Conservation (phyloP, 2,329 filamentous ascomycete species). For the Cryphonectria parasitica region DNA sequence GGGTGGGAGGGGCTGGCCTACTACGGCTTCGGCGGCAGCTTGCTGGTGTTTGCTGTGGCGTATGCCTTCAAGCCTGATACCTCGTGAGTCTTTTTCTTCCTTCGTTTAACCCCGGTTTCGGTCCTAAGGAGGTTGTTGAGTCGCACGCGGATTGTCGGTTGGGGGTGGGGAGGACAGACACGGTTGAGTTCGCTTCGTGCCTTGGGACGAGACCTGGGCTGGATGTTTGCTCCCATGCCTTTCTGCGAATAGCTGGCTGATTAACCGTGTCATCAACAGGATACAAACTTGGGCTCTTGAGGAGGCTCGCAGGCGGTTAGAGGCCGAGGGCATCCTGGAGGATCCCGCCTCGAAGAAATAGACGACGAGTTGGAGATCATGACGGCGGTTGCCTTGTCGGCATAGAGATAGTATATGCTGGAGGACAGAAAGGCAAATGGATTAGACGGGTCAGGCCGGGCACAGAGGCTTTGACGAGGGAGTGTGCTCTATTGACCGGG, state of each 20-base stretch:
- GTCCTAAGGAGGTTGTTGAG: not conserved
- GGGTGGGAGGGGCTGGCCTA: slow-evolving; percentile 91
- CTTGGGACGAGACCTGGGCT: not conserved
- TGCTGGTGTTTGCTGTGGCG: slow-evolving; percentile 74
- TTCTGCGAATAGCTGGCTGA: not conserved
- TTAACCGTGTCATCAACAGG: slow-evolving; percentile 54
- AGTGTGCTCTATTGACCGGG: slow-evolving; percentile 16
- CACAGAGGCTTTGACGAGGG: slow-evolving; percentile 12
- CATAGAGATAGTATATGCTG: slow-evolving; percentile 5
- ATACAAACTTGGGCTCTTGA: slow-evolving; percentile 99
- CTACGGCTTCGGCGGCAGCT: slow-evolving; percentile 80
- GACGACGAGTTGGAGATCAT: slow-evolving; percentile 19
- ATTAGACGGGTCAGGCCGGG: not conserved
- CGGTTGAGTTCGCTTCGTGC: not conserved
- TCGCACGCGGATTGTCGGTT: not conserved
- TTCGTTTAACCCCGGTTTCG: slow-evolving; percentile 12
- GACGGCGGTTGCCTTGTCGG: slow-evolving; percentile 4
- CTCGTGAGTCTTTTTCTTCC: slow-evolving; percentile 71
- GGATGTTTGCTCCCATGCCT: not conserved
- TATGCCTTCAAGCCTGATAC: slow-evolving; percentile 99
- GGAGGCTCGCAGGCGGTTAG: slow-evolving; percentile 92
- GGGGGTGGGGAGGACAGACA: not conserved
- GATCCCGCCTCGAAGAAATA: slow-evolving; percentile 67
- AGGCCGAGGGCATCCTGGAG: slow-evolving; percentile 90
- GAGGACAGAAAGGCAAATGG: not conserved